A percentile compares a stretch with the other conserved stretches of the same genome.
These are phyloP conservation scores for Boletus speciosus DNA, from an alignment of 768 basidiomycete genomes.

Conservation along the genomic window DNA sequence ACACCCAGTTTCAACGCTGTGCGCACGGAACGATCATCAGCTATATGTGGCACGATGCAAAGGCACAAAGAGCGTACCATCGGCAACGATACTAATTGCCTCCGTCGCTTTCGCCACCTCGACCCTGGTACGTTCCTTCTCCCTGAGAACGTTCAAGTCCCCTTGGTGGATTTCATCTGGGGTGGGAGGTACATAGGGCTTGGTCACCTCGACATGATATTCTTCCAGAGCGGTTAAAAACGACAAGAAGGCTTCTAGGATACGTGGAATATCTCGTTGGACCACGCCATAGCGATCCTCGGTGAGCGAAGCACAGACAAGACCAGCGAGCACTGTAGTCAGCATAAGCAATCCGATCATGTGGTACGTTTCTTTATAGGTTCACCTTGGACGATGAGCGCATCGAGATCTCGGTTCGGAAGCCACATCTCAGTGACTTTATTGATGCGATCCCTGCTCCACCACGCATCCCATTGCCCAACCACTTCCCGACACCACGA, in stretches of 20 bases:
- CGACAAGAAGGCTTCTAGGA: slow-evolving; percentile 70
- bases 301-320: slow-evolving; percentile 67
- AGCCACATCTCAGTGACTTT: slow-evolving; percentile 52
- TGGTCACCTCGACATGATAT: slow-evolving; percentile 52
- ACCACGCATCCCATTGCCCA: slow-evolving; percentile 43
- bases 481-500: slow-evolving; percentile 24
- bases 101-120: slow-evolving; percentile 59
- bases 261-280: slow-evolving; percentile 79
- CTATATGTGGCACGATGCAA: too few relatives aligned
- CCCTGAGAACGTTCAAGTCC: slow-evolving; percentile 34
- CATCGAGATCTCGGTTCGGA: slow-evolving; percentile 61
- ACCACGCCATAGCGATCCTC: slow-evolving; percentile 84
- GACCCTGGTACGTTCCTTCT: slow-evolving; percentile 36
- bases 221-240: slow-evolving; percentile 67
- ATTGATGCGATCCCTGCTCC: slow-evolving; percentile 52
- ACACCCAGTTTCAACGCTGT: slow-evolving; percentile 62
- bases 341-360: background rate
- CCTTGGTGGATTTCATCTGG: slow-evolving; percentile 30
- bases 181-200: slow-evolving; percentile 36
- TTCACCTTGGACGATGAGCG: slow-evolving; percentile 58
- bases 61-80: slow-evolving; percentile 43
- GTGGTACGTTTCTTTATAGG: background rate
- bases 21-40: background rate
- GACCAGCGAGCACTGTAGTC: slow-evolving; percentile 47
- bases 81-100: slow-evolving; percentile 48